Percentiles rank a stretch among this genome's conserved stretches.
Evolutionary conservation across 1,284 basidiomycete genomes (phyloP).

Genomic region (Irpex lacteus): DNA sequence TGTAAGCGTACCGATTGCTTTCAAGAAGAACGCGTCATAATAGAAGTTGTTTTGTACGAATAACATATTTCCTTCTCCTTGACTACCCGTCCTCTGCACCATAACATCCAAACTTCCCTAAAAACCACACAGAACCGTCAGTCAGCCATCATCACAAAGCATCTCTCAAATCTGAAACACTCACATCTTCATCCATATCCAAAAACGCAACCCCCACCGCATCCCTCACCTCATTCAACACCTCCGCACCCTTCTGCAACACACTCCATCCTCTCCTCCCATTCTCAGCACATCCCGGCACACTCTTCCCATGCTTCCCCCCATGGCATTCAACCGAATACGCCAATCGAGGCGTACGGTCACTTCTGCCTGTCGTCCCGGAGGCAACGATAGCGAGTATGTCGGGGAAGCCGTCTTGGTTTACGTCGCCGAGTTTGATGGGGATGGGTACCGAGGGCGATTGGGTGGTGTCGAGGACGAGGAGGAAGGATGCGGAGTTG

Average conservation of each 20-base stretch:
- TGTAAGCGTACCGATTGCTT: slow-evolving; percentile 73
- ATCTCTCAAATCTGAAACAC: no score
- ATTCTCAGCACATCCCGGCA: slow-evolving; percentile 49
- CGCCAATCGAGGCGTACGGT: slow-evolving; percentile 65
- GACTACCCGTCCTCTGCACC: slow-evolving; percentile 78
- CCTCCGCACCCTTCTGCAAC: slow-evolving; percentile 59
- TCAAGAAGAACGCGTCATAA: slow-evolving; percentile 98
- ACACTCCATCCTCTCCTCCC: slow-evolving; percentile 63
- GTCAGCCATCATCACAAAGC: neutral
- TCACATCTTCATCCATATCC: slow-evolving; percentile 94
- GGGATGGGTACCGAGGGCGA: slow-evolving; percentile 71
- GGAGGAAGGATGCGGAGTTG: slow-evolving; percentile 49
- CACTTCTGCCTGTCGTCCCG: slow-evolving; percentile 30
- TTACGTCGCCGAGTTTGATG: slow-evolving; percentile 85
- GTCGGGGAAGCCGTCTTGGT: slow-evolving; percentile 96
- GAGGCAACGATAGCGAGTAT: slow-evolving; percentile 65
- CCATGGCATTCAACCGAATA: slow-evolving; percentile 68
- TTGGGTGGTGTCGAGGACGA: slow-evolving; percentile 66
- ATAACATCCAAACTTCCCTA: slow-evolving; percentile 93
- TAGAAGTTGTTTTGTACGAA: slow-evolving; percentile 99
- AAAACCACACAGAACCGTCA: neutral
- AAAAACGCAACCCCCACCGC: slow-evolving; percentile 81
- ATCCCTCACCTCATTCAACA: slow-evolving; percentile 70
- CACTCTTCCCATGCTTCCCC: slow-evolving; percentile 32
- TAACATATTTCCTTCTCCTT: slow-evolving; percentile 59